Base-by-base conservation (phyloP, 2,329 filamentous ascomycete species). In the Sclerotinia trifoliorum region DNA sequence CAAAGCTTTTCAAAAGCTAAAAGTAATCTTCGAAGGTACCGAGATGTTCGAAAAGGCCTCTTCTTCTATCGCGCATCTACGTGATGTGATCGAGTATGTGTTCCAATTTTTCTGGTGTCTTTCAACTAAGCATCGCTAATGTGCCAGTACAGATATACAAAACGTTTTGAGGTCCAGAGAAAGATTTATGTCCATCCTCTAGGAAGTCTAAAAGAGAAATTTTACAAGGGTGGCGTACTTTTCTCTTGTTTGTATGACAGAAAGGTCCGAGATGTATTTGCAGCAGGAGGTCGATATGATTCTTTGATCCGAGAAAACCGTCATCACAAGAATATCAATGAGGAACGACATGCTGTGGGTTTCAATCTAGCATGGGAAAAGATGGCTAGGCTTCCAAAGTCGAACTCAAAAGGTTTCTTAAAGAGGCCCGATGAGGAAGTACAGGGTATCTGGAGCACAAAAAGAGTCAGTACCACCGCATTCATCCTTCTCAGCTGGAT, bases 281-380 rank as follows among this genome's bases (percentile, higher is more conserved):
- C 94, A 7, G 95, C 94, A 44, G 95, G 96, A 63, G 95, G 95
- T 2, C 88, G 95, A 61, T 99, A 99, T 77, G 96, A 99, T 77
- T 88, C 88, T 60, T 81, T 99, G 26, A 94, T 99, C 72, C 88
- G 89, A 77, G 91, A 96, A 70, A 91, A 96, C 75, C 86, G 89
- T 11, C 91, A 91, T 6, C 90, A 88, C 71, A 85, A 88, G 54
- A 83, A 87, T 52, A 84, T 83, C 32, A 82, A 85, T 55, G 83
- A 86, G 67, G 88, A 89, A 74, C 87, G 88, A 26, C 92, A 96
- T 76, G 94, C 93, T 6, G 95, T 98, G 15, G 95, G 96, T 0
- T 94, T 98, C 77, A 96, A 93, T 75, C 82, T 98, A 52, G 91
- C 91, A 32, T 96, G 94, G 88, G 94, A 97, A 74, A 88, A 90